Evolutionary conservation across 306 rosid species (phyloP), one percentile per base, ranked within the genome.

Genomic region (Corylus avellana): DNA sequence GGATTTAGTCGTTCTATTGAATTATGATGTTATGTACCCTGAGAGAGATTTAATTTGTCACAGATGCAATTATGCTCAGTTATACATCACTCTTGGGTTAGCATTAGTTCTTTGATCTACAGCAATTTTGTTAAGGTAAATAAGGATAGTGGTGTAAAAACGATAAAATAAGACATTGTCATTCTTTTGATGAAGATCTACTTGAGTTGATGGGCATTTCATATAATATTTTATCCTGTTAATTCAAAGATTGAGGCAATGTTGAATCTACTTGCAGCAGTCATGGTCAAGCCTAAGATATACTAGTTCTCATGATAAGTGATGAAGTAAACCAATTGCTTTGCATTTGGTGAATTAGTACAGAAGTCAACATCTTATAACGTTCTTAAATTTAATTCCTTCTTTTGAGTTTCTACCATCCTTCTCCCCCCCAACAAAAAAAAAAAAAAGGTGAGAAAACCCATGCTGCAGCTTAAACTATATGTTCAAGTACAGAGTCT

Each of bases 171-270:
- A 14, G 14, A 27, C 51, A 29, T 12, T 44, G 27, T 17, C 20
- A 27, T 16, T 64, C 12, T 51, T 66, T 55, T 58, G 68, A 17
- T 10, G 49, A 54, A 74, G 83, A 55, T 44, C 59, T 44, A 64
- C 58, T 73, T 67, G 78, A 49, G 29, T 37, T 67, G 16, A n/a
- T 67, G 53, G 61, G 58, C 11, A 25, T 68, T 68, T 44, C 51
- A 7, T 68, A 42, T 12, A 18, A 18, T 17, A 29, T 68, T 44
- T 8, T 42, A 42, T 18, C 18, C 29, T 14, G 72, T 39, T 10
- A 9, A 42, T 42, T 68, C 27, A 18, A n/a, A 42, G 72, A 17
- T 42, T 37, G 44, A 68, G 51, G 29, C 47, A 39, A n/a, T 42
- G 10, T 35, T 18, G 67, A 57, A 48, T 22, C 17, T 32, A 7